Evolutionary conservation across 345 rosid genomes (phyloP).

Genomic region (Boechera divaricarpa): DNA sequence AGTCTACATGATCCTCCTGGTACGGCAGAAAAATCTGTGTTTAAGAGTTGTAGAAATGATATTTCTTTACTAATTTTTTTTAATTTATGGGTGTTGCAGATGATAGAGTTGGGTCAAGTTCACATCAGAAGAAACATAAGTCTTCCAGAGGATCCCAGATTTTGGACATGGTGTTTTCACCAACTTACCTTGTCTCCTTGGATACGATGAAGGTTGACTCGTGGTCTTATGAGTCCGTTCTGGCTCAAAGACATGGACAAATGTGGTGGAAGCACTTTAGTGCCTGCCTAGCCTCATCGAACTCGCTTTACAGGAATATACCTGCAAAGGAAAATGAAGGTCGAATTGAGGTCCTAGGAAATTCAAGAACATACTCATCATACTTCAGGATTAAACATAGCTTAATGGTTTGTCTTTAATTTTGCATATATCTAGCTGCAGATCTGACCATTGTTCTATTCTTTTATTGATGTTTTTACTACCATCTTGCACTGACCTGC

Average conservation of each 20-base stretch:
- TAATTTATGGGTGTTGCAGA: slow-evolving; percentile 54
- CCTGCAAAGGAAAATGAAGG: slow-evolving; percentile 65
- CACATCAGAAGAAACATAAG: slow-evolving; percentile 40
- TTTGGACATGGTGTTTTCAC: slow-evolving; percentile 49
- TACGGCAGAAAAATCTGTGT: slow-evolving; percentile 39
- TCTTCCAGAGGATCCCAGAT: slow-evolving; percentile 47
- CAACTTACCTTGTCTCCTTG: slow-evolving; percentile 77
- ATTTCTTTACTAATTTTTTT: slow-evolving; percentile 22
- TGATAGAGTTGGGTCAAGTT: slow-evolving; percentile 48
- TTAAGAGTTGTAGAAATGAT: slow-evolving; percentile 18
- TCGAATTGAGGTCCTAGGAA: slow-evolving; percentile 68
- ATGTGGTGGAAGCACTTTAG: slow-evolving; percentile 81
- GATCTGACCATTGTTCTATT: slow-evolving; percentile 25
- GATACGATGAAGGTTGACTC: slow-evolving; percentile 70
- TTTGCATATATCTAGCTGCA: slow-evolving; percentile 29
- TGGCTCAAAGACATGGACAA: slow-evolving; percentile 57
- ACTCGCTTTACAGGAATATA: slow-evolving; percentile 55
- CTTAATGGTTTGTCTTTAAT: slow-evolving; percentile 67
- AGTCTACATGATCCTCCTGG: slow-evolving; percentile 50
- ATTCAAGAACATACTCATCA: slow-evolving; percentile 62
- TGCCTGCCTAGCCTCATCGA: slow-evolving; percentile 65
- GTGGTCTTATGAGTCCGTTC: slow-evolving; percentile 54
- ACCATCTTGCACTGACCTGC: slow-evolving; percentile 41
- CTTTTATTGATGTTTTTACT: slow-evolving; percentile 23
- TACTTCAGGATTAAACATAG: slow-evolving; percentile 68